These are phyloP conservation scores for Lentinula novae-zelandiae DNA, from an alignment of 1,284 basidiomycete genomes.

Conservation along the genomic window DNA sequence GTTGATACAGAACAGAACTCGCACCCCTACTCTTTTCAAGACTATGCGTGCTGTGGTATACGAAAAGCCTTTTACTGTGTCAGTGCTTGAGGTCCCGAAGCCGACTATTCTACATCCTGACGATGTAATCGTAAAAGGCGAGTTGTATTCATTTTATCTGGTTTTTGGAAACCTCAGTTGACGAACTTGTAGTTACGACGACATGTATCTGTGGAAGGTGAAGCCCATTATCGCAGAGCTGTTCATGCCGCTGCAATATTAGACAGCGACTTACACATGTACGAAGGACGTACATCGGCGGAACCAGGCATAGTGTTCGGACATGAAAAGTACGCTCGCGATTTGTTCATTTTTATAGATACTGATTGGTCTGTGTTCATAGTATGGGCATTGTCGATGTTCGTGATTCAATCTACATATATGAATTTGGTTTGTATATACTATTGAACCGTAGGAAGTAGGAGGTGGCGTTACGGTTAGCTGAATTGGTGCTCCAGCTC, in stretches of 20 bases:
- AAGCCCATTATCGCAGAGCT: not conserved
- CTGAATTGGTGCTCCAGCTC: not conserved
- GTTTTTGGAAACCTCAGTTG: not conserved
- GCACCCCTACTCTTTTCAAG: not conserved
- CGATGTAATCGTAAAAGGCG: constrained; percentile 46
- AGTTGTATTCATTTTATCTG: not conserved
- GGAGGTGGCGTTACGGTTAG: constrained; percentile 38
- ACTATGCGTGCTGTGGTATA: constrained; percentile 50
- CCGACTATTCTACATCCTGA: constrained; percentile 46
- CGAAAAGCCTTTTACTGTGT: constrained; percentile 42
- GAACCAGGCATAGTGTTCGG: constrained; percentile 48
- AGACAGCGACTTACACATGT: constrained; percentile 50
- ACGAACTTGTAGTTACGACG: constrained; percentile 38
- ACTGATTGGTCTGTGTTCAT: not conserved
- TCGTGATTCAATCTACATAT: constrained; percentile 9
- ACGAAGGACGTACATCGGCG: constrained; percentile 50
- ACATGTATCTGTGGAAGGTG: constrained; percentile 49
- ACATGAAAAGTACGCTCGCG: constrained; percentile 43
- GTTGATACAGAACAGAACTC: not conserved
- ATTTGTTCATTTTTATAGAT: not conserved
- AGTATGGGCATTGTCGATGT: constrained; percentile 50
- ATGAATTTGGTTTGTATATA: not conserved
- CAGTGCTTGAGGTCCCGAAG: constrained; percentile 38
- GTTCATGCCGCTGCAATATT: not conserved
- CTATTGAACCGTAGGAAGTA: constrained; percentile 30